A percentile compares a stretch with the other conserved stretches of the same genome.
Evolutionary conservation across 768 basidiomycete species (phyloP).

Genomic region (Boletales sp.): DNA sequence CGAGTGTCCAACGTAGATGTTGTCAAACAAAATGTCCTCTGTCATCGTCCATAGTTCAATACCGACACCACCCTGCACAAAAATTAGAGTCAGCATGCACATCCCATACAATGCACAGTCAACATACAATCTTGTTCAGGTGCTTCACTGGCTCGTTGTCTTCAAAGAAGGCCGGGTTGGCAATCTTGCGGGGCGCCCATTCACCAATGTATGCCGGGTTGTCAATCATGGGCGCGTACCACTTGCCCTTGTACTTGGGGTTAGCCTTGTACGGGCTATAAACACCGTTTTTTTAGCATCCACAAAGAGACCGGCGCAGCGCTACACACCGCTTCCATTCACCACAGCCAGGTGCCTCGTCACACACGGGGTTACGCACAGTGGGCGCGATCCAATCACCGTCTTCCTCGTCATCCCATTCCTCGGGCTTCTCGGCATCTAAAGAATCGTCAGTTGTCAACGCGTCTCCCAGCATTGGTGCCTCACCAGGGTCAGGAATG

Average conservation of each 20-base stretch:
- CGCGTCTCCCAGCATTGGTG: not conserved
- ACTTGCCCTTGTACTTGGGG: constrained; percentile 97
- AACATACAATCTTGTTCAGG: constrained; percentile 78
- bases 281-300: not conserved
- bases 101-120: too few species aligned
- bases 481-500: constrained; percentile 82
- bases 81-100: not conserved
- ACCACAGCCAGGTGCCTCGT: constrained; percentile 89
- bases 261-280: constrained; percentile 81
- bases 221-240: constrained; percentile 91
- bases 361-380: constrained; percentile 86
- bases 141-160: constrained; percentile 78
- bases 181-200: constrained; percentile 89
- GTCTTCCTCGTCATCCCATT: constrained; percentile 99
- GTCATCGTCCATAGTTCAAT: constrained; percentile 99
- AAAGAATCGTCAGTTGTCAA: not conserved
- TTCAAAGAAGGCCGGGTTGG: constrained; percentile 90
- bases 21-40: constrained; percentile 88
- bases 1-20: constrained; percentile 93
- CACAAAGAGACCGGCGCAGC: not conserved
- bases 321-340: constrained; percentile 74
- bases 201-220: constrained; percentile 97
- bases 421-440: constrained; percentile 94
- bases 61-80: constrained; percentile 77
- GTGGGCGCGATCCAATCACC: constrained; percentile 97